Evolutionary conservation across 768 basidiomycete genomes (phyloP).

Genomic region (Cyathus striatus): DNA sequence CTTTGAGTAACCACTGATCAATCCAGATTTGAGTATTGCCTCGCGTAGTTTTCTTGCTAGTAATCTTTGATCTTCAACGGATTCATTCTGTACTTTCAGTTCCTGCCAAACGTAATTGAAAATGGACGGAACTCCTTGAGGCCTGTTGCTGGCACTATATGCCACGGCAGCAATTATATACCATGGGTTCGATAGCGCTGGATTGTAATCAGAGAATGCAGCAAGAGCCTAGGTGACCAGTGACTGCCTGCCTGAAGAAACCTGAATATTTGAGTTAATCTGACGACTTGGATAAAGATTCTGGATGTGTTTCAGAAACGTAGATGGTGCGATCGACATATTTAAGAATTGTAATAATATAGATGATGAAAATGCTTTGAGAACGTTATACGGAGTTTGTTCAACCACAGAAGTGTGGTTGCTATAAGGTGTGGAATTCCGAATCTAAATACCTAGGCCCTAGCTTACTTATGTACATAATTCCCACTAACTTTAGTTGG

Average conservation of each 20-base stretch:
- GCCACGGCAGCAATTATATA: slow-evolving; percentile 52
- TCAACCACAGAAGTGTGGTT: too few species aligned
- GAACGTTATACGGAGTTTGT: too few species aligned
- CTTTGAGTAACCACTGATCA: slow-evolving; percentile 53
- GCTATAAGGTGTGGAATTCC: too few species aligned
- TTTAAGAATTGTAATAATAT: too few species aligned
- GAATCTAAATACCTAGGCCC: too few species aligned
- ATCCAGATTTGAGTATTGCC: slow-evolving; percentile 55
- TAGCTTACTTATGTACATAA: too few species aligned
- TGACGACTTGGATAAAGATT: slow-evolving; percentile 33
- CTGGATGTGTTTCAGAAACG: slow-evolving; percentile 39
- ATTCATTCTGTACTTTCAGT: slow-evolving; percentile 20
- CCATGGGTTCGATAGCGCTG: slow-evolving; percentile 44
- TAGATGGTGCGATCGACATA: slow-evolving; percentile 27
- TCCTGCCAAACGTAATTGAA: slow-evolving; percentile 46
- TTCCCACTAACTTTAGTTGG: too few species aligned
- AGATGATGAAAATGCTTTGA: too few species aligned
- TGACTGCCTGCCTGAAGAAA: too few species aligned
- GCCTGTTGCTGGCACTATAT: slow-evolving; percentile 52
- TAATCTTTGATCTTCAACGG: slow-evolving; percentile 20
- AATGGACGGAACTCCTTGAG: slow-evolving; percentile 52
- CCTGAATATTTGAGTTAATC: too few species aligned
- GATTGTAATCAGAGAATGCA: slow-evolving; percentile 4
- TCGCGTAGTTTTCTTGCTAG: slow-evolving; percentile 56
- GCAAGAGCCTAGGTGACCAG: too few species aligned